Conservation (phyloP, 1,284 basidiomycete genomes). For the Cryptococcus maquisensis region DNA sequence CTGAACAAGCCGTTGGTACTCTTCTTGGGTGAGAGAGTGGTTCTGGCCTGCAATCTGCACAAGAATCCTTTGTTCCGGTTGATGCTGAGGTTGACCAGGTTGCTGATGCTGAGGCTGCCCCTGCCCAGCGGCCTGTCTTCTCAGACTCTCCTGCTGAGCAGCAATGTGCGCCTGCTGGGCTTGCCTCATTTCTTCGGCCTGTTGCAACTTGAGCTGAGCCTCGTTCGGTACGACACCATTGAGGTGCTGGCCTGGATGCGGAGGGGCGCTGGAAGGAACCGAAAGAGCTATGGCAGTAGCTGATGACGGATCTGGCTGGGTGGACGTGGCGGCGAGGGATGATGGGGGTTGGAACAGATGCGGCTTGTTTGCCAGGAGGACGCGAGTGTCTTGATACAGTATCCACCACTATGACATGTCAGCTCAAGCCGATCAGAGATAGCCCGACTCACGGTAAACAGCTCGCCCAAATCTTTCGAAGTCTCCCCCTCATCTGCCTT, state of each 20-base stretch:
- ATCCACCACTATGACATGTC: constrained; percentile 12
- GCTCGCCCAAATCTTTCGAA: constrained; percentile 8
- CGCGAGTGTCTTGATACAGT: constrained; percentile 11
- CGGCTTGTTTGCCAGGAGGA: neutral
- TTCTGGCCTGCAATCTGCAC: neutral
- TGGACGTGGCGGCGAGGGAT: neutral
- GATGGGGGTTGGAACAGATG: neutral
- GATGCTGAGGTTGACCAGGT: neutral
- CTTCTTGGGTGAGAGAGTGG: constrained; percentile 6
- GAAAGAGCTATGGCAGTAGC: constrained; percentile 15
- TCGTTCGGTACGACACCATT: neutral
- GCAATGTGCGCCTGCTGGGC: constrained; percentile 17
- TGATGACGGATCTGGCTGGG: neutral
- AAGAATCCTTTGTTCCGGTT: neutral
- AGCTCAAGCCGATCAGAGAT: neutral
- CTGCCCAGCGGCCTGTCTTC: neutral
- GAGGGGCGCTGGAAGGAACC: constrained; percentile 13
- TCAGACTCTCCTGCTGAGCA: constrained; percentile 10
- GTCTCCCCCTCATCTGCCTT: neutral
- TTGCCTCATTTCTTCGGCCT: constrained; percentile 16
- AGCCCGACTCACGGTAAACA: constrained; percentile 10
- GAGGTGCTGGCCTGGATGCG: constrained; percentile 3
- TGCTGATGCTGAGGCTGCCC: neutral
- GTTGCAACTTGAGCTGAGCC: constrained; percentile 6
- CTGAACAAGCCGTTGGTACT: constrained; percentile 4